These are phyloP conservation scores for Nicotiana tabacum DNA, from an alignment of 257 asterid species.

Conservation along the genomic window DNA sequence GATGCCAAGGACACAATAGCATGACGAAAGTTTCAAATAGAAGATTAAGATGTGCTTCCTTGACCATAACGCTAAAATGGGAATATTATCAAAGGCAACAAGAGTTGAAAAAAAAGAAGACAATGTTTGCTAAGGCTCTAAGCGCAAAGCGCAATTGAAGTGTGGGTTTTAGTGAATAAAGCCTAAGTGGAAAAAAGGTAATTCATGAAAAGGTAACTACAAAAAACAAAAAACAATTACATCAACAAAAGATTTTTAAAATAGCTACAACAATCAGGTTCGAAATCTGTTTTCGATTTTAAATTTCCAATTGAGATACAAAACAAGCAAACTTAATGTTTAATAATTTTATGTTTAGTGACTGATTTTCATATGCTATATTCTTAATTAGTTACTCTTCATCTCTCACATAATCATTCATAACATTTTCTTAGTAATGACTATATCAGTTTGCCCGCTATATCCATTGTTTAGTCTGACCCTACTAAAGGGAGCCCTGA, in stretches of 20 bases:
- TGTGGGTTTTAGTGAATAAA: background rate
- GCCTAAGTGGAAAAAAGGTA: background rate
- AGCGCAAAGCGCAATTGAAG: background rate
- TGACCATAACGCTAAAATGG: background rate
- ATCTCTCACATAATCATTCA: background rate
- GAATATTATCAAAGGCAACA: background rate
- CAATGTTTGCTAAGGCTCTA: background rate
- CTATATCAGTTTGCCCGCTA: background rate
- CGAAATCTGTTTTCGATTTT: background rate
- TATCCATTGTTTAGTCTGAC: background rate
- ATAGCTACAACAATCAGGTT: background rate
- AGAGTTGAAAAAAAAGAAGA: background rate
- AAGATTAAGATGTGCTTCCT: background rate
- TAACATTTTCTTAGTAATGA: background rate
- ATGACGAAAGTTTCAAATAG: background rate
- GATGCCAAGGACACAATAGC: conserved; percentile 1
- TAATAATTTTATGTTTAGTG: background rate
- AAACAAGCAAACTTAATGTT: background rate
- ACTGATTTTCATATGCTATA: background rate
- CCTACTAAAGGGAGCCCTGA: background rate
- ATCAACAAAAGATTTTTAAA: background rate
- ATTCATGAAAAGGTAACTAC: background rate
- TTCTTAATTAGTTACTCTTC: background rate
- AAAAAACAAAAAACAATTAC: background rate
- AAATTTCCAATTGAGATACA: background rate